Conservation (phyloP, 176 grass and related monocot genomes). For the Musa acuminata region DNA sequence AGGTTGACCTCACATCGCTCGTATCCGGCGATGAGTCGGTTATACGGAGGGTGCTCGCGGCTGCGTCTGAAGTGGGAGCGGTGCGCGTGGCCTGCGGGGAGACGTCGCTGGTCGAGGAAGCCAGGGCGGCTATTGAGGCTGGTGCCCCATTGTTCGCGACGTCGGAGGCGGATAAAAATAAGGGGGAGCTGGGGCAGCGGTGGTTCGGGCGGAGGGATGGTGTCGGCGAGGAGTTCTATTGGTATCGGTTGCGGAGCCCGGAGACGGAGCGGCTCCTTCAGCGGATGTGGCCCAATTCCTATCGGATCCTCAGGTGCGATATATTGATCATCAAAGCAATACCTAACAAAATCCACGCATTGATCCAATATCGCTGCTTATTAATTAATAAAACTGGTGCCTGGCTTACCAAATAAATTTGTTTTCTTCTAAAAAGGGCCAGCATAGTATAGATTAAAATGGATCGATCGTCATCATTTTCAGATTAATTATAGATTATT, state of each 20-base stretch:
- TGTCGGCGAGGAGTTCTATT: constrained; percentile 51
- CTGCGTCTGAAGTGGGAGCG: constrained; percentile 28
- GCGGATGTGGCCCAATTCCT: constrained; percentile 24
- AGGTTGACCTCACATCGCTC: constrained; percentile 15
- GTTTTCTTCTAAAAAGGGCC: too few relatives aligned
- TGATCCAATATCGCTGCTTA: too few relatives aligned
- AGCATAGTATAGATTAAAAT: neutral
- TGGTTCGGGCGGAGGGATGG: constrained; percentile 33
- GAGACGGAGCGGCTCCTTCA: constrained; percentile 28
- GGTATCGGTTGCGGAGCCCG: constrained; percentile 26
- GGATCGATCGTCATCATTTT: neutral
- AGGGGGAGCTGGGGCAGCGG: constrained; percentile 18
- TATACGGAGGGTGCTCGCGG: neutral
- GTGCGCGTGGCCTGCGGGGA: constrained; percentile 36
- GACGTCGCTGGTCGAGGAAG: constrained; percentile 14
- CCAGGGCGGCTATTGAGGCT: constrained; percentile 26
- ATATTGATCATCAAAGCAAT: neutral
- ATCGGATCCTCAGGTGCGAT: constrained; percentile 39
- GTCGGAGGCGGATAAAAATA: constrained; percentile 40
- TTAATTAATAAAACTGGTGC: too few relatives aligned
- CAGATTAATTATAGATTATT: too few relatives aligned
- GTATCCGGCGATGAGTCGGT: constrained; percentile 13
- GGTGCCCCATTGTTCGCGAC: constrained; percentile 26
- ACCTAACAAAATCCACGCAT: too few relatives aligned
- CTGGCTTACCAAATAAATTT: too few relatives aligned